Base-by-base conservation (phyloP, 495 filamentous ascomycete genomes). In the Penicillium silybi region DNA sequence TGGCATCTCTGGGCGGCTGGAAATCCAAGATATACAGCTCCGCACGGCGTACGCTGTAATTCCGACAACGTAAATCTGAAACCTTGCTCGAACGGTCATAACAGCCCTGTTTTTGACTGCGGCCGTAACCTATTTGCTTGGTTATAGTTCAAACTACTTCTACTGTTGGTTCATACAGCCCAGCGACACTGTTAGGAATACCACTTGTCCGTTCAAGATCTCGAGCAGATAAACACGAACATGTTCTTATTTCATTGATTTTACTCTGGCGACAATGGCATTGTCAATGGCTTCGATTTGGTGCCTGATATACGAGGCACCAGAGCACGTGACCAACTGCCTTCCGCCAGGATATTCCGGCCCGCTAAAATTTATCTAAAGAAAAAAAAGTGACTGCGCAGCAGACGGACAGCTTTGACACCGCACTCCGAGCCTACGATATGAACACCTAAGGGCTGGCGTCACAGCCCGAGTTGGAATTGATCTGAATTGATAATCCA, bases 391-490 rank as follows among this genome's bases (percentile, higher is more conserved):
- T 57, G 48, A 40, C 42, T 52, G 58, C 59, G 59, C 52, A 59
- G 53, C 59, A 57, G 42, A 49, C 41, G 46, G 46, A 47, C 58
- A 63, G 57, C 54, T 62, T 52, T 48, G 41, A 51, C 57, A 54
- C 52, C 40, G 42, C 56, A 53, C 42, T 44, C 27, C 50, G 34
- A 39, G 26, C 39, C 11, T 49, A 34, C 64, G 65, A 62, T 52
- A 75, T 75, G 72, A 67, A 47, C 64, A 61, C 48, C 40, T 73
- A 68, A 55, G 61, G 61, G 63, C 59, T 56, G 61, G 56, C 53
- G 57, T 61, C 47, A 58, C 43, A 59, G 47, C 44, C 53, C 41
- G 35, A 66, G 53, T 61, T 59, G 57, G 62, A 63, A 18, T 51
- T 55, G 35, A 48, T 41, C 20, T 63, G 52, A 65, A 48, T 62